These are phyloP conservation scores for Malassezia furfur DNA, from an alignment of 1,284 basidiomycete species.

Conservation along the genomic window DNA sequence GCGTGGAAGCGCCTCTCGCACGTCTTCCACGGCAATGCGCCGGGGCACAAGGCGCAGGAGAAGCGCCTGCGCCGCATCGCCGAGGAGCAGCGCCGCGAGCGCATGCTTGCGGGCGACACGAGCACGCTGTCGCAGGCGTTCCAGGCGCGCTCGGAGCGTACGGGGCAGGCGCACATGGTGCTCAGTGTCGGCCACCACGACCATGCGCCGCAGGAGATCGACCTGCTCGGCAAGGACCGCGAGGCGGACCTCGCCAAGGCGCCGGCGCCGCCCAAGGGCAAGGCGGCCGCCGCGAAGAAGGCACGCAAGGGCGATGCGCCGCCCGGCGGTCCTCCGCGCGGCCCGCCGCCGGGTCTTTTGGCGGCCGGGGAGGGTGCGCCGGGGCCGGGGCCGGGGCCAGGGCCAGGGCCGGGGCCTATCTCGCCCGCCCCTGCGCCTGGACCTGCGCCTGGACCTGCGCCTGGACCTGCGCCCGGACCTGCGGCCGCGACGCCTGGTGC, in stretches of 20 bases:
- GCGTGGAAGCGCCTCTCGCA: slow-evolving; percentile 49
- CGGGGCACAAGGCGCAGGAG: slow-evolving; percentile 42
- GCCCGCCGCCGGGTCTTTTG: background rate
- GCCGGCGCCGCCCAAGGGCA: background rate
- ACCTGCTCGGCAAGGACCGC: slow-evolving; percentile 26
- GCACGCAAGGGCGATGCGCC: background rate
- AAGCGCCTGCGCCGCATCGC: slow-evolving; percentile 37
- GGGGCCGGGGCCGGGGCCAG: background rate
- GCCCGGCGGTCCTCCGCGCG: background rate
- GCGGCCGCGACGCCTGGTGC: background rate
- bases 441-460: too few relatives aligned
- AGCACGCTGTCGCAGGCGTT: slow-evolving; percentile 42
- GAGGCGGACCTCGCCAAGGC: background rate
- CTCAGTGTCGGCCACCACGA: slow-evolving; percentile 39
- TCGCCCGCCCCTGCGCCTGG: background rate
- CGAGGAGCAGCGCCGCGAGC: slow-evolving; percentile 39
- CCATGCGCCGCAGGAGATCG: slow-evolving; percentile 39
- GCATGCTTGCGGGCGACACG: slow-evolving; percentile 45
- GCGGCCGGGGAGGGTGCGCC: background rate
- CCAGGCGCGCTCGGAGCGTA: slow-evolving; percentile 32
- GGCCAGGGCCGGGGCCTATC: background rate
- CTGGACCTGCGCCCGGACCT: background rate
- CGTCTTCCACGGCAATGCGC: slow-evolving; percentile 45
- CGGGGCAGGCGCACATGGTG: slow-evolving; percentile 47
- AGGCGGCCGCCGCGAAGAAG: background rate